Conservation (phyloP, 352 stramenopile genomes). For the Lagenidium giganteum region DNA sequence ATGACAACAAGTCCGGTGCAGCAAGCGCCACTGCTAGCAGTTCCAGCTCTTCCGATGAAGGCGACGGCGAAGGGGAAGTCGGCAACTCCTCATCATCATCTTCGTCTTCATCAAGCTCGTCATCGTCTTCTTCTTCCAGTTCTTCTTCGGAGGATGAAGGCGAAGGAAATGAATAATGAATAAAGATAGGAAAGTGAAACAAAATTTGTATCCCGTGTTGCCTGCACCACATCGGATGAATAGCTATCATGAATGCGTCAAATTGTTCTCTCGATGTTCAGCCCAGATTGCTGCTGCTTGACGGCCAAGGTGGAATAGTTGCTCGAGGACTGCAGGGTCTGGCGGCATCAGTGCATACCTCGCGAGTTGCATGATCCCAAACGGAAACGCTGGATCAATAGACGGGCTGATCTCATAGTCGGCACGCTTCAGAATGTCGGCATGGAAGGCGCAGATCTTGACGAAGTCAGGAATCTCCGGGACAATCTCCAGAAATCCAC, state of each 20-base stretch:
- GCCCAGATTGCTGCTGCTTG: constrained; percentile 45
- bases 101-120: constrained; percentile 27
- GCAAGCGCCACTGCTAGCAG: too few species aligned
- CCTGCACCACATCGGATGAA: too few species aligned
- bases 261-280: constrained; percentile 15
- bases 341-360: constrained; percentile 62
- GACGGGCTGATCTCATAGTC: constrained; percentile 80
- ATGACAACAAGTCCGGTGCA: too few species aligned
- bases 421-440: constrained; percentile 30
- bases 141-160: constrained; percentile 40
- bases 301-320: constrained; percentile 58
- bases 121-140: constrained; percentile 41
- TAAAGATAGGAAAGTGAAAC: neutral
- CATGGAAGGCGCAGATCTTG: constrained; percentile 66
- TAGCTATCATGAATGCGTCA: too few species aligned
- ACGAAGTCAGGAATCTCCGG: constrained; percentile 61
- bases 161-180: constrained; percentile 2
- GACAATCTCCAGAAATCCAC: constrained; percentile 62
- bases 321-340: constrained; percentile 42
- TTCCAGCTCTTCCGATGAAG: too few species aligned
- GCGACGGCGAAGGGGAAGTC: constrained; percentile 41
- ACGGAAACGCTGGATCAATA: constrained; percentile 54
- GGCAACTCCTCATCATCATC: constrained; percentile 44
- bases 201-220: neutral
- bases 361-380: constrained; percentile 42